These are phyloP conservation scores for Hymenoscyphus occultus DNA, from an alignment of 2,329 filamentous ascomycete species.

Conservation along the genomic window DNA sequence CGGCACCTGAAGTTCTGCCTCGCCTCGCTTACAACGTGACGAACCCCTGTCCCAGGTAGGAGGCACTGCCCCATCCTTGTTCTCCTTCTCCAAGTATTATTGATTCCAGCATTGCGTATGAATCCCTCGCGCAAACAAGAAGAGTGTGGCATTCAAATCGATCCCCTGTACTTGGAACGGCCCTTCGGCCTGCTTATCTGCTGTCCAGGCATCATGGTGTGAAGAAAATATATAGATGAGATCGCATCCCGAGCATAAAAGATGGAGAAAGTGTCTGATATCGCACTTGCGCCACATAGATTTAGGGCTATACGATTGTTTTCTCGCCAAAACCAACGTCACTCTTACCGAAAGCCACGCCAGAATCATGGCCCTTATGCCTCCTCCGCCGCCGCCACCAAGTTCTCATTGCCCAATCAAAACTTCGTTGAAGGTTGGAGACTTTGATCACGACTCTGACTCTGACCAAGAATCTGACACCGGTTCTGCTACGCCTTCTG, in stretches of 20 bases:
- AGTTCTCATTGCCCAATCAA: slow-evolving; percentile 11
- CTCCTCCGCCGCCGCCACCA: slow-evolving; percentile 17
- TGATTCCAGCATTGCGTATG: slow-evolving; percentile 9
- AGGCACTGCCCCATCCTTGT: slow-evolving; percentile 10
- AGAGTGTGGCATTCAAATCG: slow-evolving; percentile 13
- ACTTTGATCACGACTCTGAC: slow-evolving; percentile 14
- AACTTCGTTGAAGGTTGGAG: slow-evolving; percentile 4
- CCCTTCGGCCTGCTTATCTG: slow-evolving; percentile 16
- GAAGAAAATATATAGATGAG: slow-evolving; percentile 15
- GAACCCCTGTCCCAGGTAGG: neutral
- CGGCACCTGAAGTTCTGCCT: slow-evolving; percentile 7
- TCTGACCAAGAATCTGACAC: slow-evolving; percentile 20
- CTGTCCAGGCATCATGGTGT: slow-evolving; percentile 8
- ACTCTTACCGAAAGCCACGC: slow-evolving; percentile 9
- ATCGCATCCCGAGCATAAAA: slow-evolving; percentile 7
- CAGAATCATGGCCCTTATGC: slow-evolving; percentile 15
- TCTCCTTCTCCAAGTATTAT: slow-evolving; percentile 10
- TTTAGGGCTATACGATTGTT: neutral
- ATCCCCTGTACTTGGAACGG: slow-evolving; percentile 10
- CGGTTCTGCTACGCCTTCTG: slow-evolving; percentile 14
- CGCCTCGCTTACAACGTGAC: neutral
- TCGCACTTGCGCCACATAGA: slow-evolving; percentile 7
- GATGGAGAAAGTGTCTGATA: slow-evolving; percentile 8
- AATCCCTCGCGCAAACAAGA: slow-evolving; percentile 8
- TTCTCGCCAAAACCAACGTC: neutral